phyloP scores from a whole-genome alignment of 495 filamentous ascomycete species.

The Extremus antarcticus region DNA sequence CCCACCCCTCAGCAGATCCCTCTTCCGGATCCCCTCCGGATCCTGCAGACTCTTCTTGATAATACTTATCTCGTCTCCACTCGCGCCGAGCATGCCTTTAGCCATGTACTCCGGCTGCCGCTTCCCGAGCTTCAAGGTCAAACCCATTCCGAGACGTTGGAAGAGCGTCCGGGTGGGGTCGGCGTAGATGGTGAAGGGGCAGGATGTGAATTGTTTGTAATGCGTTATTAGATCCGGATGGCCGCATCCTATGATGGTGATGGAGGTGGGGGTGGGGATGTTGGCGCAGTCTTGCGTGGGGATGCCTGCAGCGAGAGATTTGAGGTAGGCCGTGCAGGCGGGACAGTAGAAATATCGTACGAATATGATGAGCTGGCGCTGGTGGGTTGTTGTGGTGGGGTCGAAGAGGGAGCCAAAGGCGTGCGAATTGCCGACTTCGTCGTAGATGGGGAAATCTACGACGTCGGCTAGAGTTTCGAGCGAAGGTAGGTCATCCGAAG shows the following conservation, averaged over 20 bases:
- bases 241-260: constrained; percentile 71
- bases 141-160: constrained; percentile 58
- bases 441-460: constrained; percentile 48
- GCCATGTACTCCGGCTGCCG: constrained; percentile 53
- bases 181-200: constrained; percentile 70
- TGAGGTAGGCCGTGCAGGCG: constrained; percentile 39
- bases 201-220: constrained; percentile 52
- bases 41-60: constrained; percentile 11
- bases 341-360: constrained; percentile 87
- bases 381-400: constrained; percentile 38
- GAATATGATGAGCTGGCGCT: constrained; percentile 60
- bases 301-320: constrained; percentile 12
- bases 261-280: constrained; percentile 51
- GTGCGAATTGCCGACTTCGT: constrained; percentile 48
- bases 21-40: constrained; percentile 14
- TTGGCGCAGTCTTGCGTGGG: constrained; percentile 62
- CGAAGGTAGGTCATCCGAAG: constrained; percentile 14
- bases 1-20: constrained; percentile 45
- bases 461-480: constrained; percentile 17
- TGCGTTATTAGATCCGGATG: constrained; percentile 57
- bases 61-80: constrained; percentile 30
- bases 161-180: constrained; percentile 65
- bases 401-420: constrained; percentile 60
- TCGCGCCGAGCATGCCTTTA: constrained; percentile 45
- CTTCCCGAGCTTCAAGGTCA: constrained; percentile 49